phyloP scores from a whole-genome alignment of 2,329 filamentous ascomycete genomes.

The Pseudonectria buxi region DNA sequence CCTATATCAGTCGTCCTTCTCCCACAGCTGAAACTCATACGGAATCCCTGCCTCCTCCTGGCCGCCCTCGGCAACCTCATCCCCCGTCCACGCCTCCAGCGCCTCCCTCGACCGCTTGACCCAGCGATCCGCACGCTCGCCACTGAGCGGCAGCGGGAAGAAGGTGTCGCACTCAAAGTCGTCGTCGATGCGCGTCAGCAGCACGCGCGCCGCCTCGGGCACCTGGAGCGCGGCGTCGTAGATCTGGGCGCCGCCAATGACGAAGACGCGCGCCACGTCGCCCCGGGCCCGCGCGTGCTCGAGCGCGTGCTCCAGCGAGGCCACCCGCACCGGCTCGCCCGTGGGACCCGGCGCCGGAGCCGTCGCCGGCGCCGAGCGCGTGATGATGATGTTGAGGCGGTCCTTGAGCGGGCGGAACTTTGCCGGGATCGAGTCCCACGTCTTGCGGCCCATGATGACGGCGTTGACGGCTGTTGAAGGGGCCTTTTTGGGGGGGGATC shows the following conservation, averaged over 20 bases:
- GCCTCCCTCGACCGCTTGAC: constrained; percentile 41
- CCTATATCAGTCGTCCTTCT: constrained; percentile 35
- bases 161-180: constrained; percentile 73
- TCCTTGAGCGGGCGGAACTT: constrained; percentile 73
- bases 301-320: constrained; percentile 54
- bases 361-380: constrained; percentile 38
- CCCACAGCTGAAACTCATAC: constrained; percentile 73
- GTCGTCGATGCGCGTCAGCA: constrained; percentile 61
- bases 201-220: constrained; percentile 51
- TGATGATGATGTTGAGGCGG: constrained; percentile 77
- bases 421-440: constrained; percentile 82
- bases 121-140: constrained; percentile 44
- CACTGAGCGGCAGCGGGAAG: constrained; percentile 56
- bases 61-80: constrained; percentile 49
- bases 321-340: constrained; percentile 47
- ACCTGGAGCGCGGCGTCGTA: constrained; percentile 65
- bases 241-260: constrained; percentile 86
- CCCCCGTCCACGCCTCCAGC: constrained; percentile 59
- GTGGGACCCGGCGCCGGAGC: constrained; percentile 4
- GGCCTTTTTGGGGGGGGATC: constrained; percentile 7
- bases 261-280: constrained; percentile 57
- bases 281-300: constrained; percentile 35
- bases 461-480: constrained; percentile 50
- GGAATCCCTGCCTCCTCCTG: constrained; percentile 56
- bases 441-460: constrained; percentile 96